Evolutionary conservation across 257 asterid species (phyloP), one percentile per base, ranked within the genome.

Genomic region (Solanum pennellii): DNA sequence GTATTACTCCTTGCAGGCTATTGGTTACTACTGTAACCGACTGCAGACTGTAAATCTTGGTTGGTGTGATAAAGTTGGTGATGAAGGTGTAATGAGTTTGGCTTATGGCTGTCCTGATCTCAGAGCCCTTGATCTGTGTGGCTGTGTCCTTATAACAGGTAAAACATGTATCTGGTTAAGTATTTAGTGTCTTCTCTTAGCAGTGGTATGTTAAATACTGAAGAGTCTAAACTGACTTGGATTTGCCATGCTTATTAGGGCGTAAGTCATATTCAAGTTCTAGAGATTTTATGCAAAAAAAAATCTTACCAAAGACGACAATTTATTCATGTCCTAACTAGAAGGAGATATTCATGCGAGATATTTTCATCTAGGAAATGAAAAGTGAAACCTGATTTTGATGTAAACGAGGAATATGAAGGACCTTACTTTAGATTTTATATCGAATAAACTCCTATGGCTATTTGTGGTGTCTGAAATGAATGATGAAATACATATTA

Each of bases 31-130:
- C 89, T 97, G 99, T 90, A 89, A 90, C 88, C 94, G 95, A 79
- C 65, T 97, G 98, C 99, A 93, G 91, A 87, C 91, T 6, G 82
- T 97, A 89, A 97, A 91, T 89, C 93, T 97, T 11, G 99, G 99
- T 83, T 97, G 99, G 99, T 97, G 99, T 7, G 99, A 97, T 35
- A 92, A 91, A n/a, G 92, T 97, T 59, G 88, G 98, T 20, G 99
- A 97, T 89, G 95, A 92, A 85, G 99, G 99, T 37, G 98, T 97
- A 20, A 97, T 91, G 92, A 96, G 99, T 88, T 92, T 97, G 75
- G 99, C 99, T 35, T 93, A 95, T 87, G 98, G 99, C 15, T 97
- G 99, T 91, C 98, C 99, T 68, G 95, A 96, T 90, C 94, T 97
- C 84, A 88, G 92, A 90, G 95, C 94, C 49, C 96, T 97, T 1